Evolutionary conservation across 2,329 filamentous ascomycete species (phyloP).

Genomic region (Kalaharituber pfeilii): DNA sequence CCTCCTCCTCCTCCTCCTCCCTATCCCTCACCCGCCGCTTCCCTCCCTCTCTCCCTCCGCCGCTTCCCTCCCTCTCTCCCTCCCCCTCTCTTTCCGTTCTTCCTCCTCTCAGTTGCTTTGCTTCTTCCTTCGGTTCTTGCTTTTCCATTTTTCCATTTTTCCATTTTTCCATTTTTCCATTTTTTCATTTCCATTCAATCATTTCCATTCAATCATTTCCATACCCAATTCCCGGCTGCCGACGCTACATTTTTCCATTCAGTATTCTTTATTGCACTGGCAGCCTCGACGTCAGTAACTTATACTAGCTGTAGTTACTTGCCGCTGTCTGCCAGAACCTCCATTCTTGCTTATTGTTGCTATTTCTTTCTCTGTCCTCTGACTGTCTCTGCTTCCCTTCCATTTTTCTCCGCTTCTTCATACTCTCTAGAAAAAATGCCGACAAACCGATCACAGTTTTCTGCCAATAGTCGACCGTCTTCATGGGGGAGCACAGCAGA

Average conservation of each 20-base stretch:
- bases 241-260: background rate
- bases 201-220: too few relatives aligned
- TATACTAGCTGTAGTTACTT: background rate
- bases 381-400: background rate
- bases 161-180: too few relatives aligned
- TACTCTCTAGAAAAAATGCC: background rate
- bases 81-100: background rate
- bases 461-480: background rate
- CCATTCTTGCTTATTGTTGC: too few relatives aligned
- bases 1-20: background rate
- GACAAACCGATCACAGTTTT: background rate
- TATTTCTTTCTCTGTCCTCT: background rate
- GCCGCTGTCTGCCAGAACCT: too few relatives aligned
- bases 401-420: background rate
- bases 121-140: background rate
- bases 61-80: background rate
- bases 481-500: background rate
- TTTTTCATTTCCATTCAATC: too few relatives aligned
- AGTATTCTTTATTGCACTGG: background rate
- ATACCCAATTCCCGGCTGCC: background rate
- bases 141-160: too few relatives aligned
- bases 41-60: background rate
- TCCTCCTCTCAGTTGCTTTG: background rate
- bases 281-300: background rate
- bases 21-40: background rate